A percentile compares a stretch with the other conserved stretches of the same genome.
Evolutionary conservation across 257 asterid genomes (phyloP).

Genomic region (Solanum paucissectum): DNA sequence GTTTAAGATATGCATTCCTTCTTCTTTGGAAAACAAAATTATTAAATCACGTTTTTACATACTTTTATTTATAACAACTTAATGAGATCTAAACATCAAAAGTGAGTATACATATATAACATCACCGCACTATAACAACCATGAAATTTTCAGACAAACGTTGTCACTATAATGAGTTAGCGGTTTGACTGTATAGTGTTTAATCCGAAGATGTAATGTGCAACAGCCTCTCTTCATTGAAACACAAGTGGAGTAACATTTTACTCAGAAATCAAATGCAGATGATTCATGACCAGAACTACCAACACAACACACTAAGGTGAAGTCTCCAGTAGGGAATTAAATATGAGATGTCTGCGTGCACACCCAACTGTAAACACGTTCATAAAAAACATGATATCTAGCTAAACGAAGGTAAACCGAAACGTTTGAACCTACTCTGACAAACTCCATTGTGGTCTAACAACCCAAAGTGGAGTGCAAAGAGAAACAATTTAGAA

Average conservation of each 20-base stretch:
- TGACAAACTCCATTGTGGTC: not conserved
- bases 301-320: not conserved
- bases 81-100: not conserved
- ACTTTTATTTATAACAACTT: too few relatives aligned
- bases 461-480: not conserved
- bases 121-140: not conserved
- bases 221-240: not conserved
- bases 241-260: not conserved
- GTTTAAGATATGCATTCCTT: too few relatives aligned
- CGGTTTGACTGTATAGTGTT: not conserved
- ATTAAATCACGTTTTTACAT: not conserved
- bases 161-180: not conserved
- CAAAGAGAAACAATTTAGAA: not conserved
- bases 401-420: not conserved
- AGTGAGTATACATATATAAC: too few relatives aligned
- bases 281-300: not conserved
- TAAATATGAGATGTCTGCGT: not conserved
- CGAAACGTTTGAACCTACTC: not conserved
- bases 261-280: not conserved
- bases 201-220: not conserved
- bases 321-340: not conserved
- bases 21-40: too few relatives aligned
- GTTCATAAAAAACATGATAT: not conserved
- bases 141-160: not conserved
- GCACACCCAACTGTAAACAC: not conserved